Evolutionary conservation across 208 protist genomes (phyloP), one percentile per base, ranked within the genome.

Genomic region (Entamoeba histolytica): DNA sequence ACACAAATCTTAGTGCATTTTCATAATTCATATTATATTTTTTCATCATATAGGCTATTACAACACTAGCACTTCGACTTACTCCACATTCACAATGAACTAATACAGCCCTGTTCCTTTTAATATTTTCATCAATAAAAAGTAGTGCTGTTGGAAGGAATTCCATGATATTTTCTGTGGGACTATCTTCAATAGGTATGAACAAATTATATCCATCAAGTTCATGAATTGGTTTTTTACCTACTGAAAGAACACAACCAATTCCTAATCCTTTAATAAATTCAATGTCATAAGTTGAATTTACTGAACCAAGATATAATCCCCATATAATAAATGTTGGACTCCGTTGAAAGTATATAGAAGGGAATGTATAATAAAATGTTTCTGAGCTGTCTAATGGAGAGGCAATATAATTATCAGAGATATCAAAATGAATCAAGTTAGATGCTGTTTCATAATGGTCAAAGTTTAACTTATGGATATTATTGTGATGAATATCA

Each of bases 71-170:
- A 28, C 96, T 97, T 50, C 97, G 96, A 8, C 96, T 97, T 17
- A 98, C 97, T 92, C 97, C 97, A 93, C 98, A 97, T 61, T 98
- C 97, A 94, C 97, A 98, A 95, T 98, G 97, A 52, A 98, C 96
- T 78, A 98, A 97, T 31, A 97, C 95, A 44, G 95, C 96, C 0
- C 97, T 97, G n/a, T 93, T 95, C 28, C 19, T 39, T 17, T 94
- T 51, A 39, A 95, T 95, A 49, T 95, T 95, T 55, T 96, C 93
- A 91, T 98, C 96, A 23, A 98, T 96, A 92, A 97, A 98, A 12
- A 95, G 94, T 92, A 97, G 96, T n/a, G 98, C 96, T 23, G 97
- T 73, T 87, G 8, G 17, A 28, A 87, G 31, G 19, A 87, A 8
- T 28, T 87, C 61, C 8, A 8, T 12, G 19, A 87, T 87, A 28